A percentile compares a stretch with the other conserved stretches of the same genome.
Conservation (phyloP, 2,329 filamentous ascomycete species). For the Waltergamsia citrina region DNA sequence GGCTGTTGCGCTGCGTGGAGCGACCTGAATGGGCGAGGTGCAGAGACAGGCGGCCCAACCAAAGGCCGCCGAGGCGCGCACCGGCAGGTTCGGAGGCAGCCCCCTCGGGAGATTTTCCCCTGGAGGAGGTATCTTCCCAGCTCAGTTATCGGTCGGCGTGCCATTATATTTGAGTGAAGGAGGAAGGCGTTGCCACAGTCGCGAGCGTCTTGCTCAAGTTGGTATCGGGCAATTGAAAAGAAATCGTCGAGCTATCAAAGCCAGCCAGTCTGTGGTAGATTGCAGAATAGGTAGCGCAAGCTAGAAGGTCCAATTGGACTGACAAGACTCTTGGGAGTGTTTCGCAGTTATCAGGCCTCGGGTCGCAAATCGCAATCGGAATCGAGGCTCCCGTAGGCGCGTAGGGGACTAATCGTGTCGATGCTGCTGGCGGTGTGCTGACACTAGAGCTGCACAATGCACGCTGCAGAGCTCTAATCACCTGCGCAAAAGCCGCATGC, state of each 20-base stretch:
- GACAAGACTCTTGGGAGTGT: no score
- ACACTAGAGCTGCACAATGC: constrained; percentile 3
- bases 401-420: not conserved
- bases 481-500: constrained; percentile 1
- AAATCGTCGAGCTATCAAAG: no score
- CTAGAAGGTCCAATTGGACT: no score
- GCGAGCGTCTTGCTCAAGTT: no score
- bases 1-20: constrained; percentile 17
- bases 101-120: constrained; percentile 30
- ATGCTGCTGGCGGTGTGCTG: no score
- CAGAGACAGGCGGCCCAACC: not conserved
- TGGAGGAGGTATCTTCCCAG: constrained; percentile 39
- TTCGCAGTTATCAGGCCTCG: not conserved
- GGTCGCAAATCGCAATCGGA: not conserved
- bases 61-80: constrained; percentile 4
- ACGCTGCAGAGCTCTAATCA: not conserved
- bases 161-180: no score
- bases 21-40: constrained; percentile 11
- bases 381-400: not conserved
- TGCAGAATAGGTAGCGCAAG: no score
- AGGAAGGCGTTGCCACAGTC: no score
- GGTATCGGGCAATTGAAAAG: no score
- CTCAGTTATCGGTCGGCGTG: constrained; percentile 29
- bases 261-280: no score
- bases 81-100: constrained; percentile 23